Conservation (phyloP, 257 asterid species). For the Ajuga chamaepitys region DNA sequence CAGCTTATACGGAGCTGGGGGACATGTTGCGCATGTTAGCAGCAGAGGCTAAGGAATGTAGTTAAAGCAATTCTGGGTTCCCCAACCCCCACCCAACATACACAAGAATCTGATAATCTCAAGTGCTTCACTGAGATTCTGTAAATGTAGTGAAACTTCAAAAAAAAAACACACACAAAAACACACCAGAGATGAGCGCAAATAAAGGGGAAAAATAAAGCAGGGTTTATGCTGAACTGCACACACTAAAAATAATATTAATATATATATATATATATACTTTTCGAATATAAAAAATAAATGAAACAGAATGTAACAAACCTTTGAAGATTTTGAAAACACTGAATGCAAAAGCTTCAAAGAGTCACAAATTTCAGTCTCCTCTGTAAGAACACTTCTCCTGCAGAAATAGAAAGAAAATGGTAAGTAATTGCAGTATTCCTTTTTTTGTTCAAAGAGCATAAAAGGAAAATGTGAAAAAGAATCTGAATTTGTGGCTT, state of each 20-base stretch:
- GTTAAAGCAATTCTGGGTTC: slow-evolving; percentile 22
- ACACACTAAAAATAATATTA: slow-evolving; percentile 24
- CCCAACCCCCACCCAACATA: slow-evolving; percentile 17
- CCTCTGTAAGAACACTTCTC: not conserved
- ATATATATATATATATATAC: no score
- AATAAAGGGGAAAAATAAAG: slow-evolving; percentile 2
- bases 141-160: slow-evolving; percentile 2
- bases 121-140: slow-evolving; percentile 11
- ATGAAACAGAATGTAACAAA: slow-evolving; percentile 5
- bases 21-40: slow-evolving; percentile 20
- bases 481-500: slow-evolving; percentile 3
- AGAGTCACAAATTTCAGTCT: not conserved
- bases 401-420: slow-evolving; percentile 5
- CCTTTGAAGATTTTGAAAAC: slow-evolving; percentile 14
- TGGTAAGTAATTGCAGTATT: slow-evolving; percentile 1
- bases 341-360: slow-evolving; percentile 5
- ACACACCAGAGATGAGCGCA: not conserved
- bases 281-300: not conserved
- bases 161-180: not conserved
- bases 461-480: not conserved
- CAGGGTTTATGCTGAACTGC: slow-evolving; percentile 3
- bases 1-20: slow-evolving; percentile 20
- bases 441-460: not conserved
- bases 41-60: slow-evolving; percentile 1
- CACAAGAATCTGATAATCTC: slow-evolving; percentile 4